These are phyloP conservation scores for Termitomyces sp. DNA, from an alignment of 768 basidiomycete species.

Conservation along the genomic window DNA sequence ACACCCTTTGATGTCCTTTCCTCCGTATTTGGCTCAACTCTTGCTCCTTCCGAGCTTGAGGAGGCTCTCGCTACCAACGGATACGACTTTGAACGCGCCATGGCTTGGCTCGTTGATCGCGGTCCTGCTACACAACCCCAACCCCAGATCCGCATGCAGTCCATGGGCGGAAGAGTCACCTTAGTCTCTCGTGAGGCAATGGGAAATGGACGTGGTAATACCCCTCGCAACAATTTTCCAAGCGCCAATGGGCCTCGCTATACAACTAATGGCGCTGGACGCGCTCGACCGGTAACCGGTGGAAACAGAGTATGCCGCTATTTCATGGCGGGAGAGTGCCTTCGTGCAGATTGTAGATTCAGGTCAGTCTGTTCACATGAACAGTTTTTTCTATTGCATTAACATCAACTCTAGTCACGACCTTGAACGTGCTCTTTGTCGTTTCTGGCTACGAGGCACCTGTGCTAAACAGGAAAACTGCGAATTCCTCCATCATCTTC, in stretches of 20 bases:
- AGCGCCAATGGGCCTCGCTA: conserved; percentile 35
- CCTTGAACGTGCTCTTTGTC: conserved; percentile 88
- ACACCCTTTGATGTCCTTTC: conserved; percentile 95
- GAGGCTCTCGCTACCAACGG: conserved; percentile 85
- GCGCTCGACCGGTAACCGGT: conserved; percentile 44
- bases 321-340: conserved; percentile 94
- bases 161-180: conserved; percentile 65
- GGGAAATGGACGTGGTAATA: conserved; percentile 39
- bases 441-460: conserved; percentile 97
- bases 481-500: conserved; percentile 93
- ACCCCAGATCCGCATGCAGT: conserved; percentile 50
- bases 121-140: conserved; percentile 41
- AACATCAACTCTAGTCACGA: conserved; percentile 64
- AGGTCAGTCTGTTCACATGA: conserved; percentile 52
- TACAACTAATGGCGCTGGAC: conserved; percentile 42
- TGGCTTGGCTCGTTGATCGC: conserved; percentile 90
- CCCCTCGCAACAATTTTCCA: conserved; percentile 26
- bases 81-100: conserved; percentile 94
- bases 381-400: background rate
- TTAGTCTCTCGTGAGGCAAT: conserved; percentile 56
- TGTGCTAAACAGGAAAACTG: conserved; percentile 96
- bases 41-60: conserved; percentile 89
- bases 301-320: conserved; percentile 91
- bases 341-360: conserved; percentile 95
- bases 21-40: conserved; percentile 88